Evolutionary conservation across 1,139 yeast species (phyloP).

Genomic region (Saccharomyces hybrid): DNA sequence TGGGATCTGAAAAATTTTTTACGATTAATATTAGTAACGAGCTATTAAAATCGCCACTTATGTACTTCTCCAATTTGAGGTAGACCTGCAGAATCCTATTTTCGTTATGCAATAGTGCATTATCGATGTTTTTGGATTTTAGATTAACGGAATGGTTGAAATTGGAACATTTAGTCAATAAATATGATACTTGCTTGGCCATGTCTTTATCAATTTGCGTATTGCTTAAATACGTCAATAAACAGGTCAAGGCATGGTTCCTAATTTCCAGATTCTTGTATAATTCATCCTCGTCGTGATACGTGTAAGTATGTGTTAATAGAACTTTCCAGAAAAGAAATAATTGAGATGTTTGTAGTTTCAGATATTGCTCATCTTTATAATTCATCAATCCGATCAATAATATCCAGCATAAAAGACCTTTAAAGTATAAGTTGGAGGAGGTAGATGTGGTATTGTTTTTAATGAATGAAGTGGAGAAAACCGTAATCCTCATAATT

Average conservation of each 20-base stretch:
- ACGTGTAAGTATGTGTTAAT: conserved; percentile 41
- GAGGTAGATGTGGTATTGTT: conserved; percentile 29
- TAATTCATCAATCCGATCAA: conserved; percentile 71
- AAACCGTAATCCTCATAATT: conserved; percentile 33
- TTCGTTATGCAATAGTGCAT: conserved; percentile 35
- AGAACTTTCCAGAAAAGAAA: conserved; percentile 75
- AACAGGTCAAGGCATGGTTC: conserved; percentile 41
- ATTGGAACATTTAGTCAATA: conserved; percentile 37
- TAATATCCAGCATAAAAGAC: conserved; percentile 61
- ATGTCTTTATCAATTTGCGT: conserved; percentile 34
- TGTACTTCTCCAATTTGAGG: conserved; percentile 35
- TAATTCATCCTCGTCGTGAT: conserved; percentile 36
- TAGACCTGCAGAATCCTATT: conserved; percentile 40
- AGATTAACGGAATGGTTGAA: conserved; percentile 27
- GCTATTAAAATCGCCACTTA: conserved; percentile 40
- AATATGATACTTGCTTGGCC: conserved; percentile 39
- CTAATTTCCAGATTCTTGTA: conserved; percentile 41
- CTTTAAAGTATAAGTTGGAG: conserved; percentile 36
- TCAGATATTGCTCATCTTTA: conserved; percentile 50
- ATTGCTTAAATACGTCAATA: conserved; percentile 38
- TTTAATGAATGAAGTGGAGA: conserved; percentile 32
- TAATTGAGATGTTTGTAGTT: conserved; percentile 67
- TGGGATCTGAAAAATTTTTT: conserved; percentile 39
- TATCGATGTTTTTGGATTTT: conserved; percentile 20
- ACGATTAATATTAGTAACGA: conserved; percentile 40